These are phyloP conservation scores for Vaucheria bursata DNA, from an alignment of 352 stramenopile species.

Conservation along the genomic window DNA sequence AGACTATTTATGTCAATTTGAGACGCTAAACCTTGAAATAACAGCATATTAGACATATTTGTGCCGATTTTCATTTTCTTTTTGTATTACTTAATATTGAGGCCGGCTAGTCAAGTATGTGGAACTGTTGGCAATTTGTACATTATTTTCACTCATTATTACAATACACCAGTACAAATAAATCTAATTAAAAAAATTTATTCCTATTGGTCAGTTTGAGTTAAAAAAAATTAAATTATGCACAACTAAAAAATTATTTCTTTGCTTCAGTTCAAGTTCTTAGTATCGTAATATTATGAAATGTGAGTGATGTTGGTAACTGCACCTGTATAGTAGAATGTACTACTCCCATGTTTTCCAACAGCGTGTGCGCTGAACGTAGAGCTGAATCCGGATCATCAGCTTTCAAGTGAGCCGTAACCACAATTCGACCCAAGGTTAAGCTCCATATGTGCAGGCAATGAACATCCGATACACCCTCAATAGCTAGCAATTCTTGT, in stretches of 20 bases:
- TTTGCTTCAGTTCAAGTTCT: neutral
- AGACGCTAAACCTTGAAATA: too few species aligned
- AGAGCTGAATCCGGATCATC: conserved; percentile 51
- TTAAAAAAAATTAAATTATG: neutral
- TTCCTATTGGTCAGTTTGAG: neutral
- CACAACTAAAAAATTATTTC: neutral
- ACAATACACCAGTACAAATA: too few species aligned
- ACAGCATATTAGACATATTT: too few species aligned
- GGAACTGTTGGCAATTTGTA: too few species aligned
- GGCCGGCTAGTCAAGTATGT: too few species aligned
- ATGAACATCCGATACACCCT: conserved; percentile 80
- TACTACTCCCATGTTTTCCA: conserved; percentile 53
- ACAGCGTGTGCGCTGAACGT: conserved; percentile 51
- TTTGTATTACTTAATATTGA: too few species aligned
- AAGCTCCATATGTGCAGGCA: conserved; percentile 97
- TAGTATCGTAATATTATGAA: conserved; percentile 4
- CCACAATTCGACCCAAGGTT: conserved; percentile 69
- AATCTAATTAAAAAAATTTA: neutral
- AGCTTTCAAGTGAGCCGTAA: conserved; percentile 80
- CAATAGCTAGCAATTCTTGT: neutral
- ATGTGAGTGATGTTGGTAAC: neutral
- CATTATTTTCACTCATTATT: too few species aligned
- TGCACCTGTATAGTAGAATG: conserved; percentile 68
- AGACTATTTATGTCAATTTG: too few species aligned
- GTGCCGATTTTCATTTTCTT: too few species aligned